Base-by-base conservation (phyloP, 176 grass and related monocot genomes). In the Triticum urartu region DNA sequence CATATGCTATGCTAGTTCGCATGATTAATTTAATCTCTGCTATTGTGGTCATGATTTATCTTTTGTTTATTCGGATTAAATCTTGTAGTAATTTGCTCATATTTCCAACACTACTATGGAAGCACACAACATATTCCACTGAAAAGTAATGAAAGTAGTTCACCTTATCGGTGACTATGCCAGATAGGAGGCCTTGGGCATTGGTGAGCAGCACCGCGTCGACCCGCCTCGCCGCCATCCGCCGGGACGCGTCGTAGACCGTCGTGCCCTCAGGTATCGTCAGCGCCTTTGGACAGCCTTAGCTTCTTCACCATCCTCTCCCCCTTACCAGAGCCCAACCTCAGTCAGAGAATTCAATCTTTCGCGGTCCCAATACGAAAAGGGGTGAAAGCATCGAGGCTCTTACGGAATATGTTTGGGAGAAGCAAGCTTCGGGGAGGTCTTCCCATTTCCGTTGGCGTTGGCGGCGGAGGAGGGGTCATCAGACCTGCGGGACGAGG, bases 141-240 rank as follows among this genome's bases (percentile, higher is more conserved):
- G 52, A 78, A 42, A 25, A n/a, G 26, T 59, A 56, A 56, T 20
- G 21, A 36, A 71, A 64, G 33, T 6, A 79, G 75, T 13, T 33
- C 77, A 99, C 97, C 90, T 99, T 96, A 64, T 99, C 97, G 9
- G 97, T 99, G 52, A 99, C 94, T 74, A 99, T 99, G 78, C 97
- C 97, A 17, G 97, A 99, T 21, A 96, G 97, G 89, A 99, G 94
- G 25, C 97, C 97, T 25, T 92, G 90, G 18, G 85, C 79, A 76
- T 99, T 94, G 20, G 97, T 99, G 64, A 99, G 90, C 73, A 99
- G 90, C 75, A 99, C 97, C 3, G 97, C 86, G 66, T 99, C 97
- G 48, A 93, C 83, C 76, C 90, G 59, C 84, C 97, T 89, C 20
- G 90, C 66, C 15, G 97, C 92, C 97, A 99, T 99, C 86, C 97